A percentile compares a stretch with the other conserved stretches of the same genome.
Evolutionary conservation across 2,329 filamentous ascomycete species (phyloP).

Genomic region (Xylaria sp.): DNA sequence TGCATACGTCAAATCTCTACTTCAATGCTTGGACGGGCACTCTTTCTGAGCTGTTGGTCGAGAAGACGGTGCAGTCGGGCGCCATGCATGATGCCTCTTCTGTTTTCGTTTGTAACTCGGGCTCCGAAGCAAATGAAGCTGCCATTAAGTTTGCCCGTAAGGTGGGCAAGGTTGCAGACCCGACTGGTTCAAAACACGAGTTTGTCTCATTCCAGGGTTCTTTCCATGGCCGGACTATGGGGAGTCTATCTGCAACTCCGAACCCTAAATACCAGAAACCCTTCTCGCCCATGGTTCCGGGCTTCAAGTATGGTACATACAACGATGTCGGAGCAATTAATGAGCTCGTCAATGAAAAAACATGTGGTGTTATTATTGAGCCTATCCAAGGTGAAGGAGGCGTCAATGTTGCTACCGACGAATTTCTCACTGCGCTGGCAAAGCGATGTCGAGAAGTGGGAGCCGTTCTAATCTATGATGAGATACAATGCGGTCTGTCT

Average conservation of each 20-base stretch:
- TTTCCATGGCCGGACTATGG: slow-evolving; percentile 98
- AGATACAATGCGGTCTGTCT: slow-evolving; percentile 94
- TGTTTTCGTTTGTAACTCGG: slow-evolving; percentile 96
- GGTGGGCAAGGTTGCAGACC: slow-evolving; percentile 79
- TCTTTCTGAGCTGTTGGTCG: slow-evolving; percentile 85
- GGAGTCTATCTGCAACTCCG: slow-evolving; percentile 91
- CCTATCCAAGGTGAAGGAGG: slow-evolving; percentile 98
- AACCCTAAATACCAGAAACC: slow-evolving; percentile 98
- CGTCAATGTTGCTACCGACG: slow-evolving; percentile 82
- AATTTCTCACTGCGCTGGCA: slow-evolving; percentile 87
- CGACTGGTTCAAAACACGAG: slow-evolving; percentile 79
- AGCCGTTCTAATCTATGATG: slow-evolving; percentile 91
- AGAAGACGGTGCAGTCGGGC: slow-evolving; percentile 81
- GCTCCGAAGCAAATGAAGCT: slow-evolving; percentile 96
- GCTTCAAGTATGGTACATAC: slow-evolving; percentile 86
- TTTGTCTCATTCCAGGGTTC: slow-evolving; percentile 91
- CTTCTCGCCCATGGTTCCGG: slow-evolving; percentile 94
- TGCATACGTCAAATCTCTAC: slow-evolving; percentile 96
- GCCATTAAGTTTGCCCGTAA: slow-evolving; percentile 98
- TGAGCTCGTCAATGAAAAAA: slow-evolving; percentile 81
- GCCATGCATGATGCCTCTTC: slow-evolving; percentile 83
- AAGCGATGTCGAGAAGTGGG: slow-evolving; percentile 86
- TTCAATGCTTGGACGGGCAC: slow-evolving; percentile 95
- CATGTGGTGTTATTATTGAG: slow-evolving; percentile 95
- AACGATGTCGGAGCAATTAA: slow-evolving; percentile 82